Evolutionary conservation across 345 rosid genomes (phyloP), one percentile per base, ranked within the genome.

Genomic region (Eucalyptus sp.): DNA sequence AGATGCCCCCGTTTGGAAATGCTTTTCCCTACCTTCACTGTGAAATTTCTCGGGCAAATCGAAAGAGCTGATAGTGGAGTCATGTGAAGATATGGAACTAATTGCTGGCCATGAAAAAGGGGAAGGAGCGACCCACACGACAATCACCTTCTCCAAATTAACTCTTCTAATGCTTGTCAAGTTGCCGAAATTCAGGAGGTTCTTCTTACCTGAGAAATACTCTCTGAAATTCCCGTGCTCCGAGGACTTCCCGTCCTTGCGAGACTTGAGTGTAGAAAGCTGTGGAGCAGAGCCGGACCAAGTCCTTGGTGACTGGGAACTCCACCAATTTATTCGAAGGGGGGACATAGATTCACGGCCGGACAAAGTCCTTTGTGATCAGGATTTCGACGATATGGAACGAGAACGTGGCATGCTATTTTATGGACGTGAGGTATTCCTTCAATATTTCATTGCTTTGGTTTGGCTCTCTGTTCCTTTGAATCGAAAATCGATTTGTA

Each of bases 111-210:
- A 17, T 68, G 44, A 18, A 71, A 6, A 37, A 37, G 0, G 14
- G 22, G 14, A 71, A 71, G 46, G 1, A 5, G 27, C 3, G 1
- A 37, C 4, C 3, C 0, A 2, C 7, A 71, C 8, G 2, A 37
- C 27, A 71, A 10, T 37, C 8, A 71, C 46, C 14, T 71, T 71
- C 81, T 71, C 25, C 14, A 0, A 18, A 0, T 71, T 71, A 10
- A 37, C 4, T 5, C 0, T 0, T 5, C 81, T 71, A 0, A 0
- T 0, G 0, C 81, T 71, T 10, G 0, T 1, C 7, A 0, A 71
- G 7, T 9, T 71, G 44, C 13, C 44, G 2, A 17, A 71, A 71
- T 71, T 71, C 4, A 33, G 0, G 4, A 17, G 81, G 0, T 66
- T 0, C 41, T 71, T 33, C 7, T 71, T 71, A 17, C 44, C 44